Base-by-base conservation (phyloP, 2,329 filamentous ascomycete species). In the Metarhizium album region DNA sequence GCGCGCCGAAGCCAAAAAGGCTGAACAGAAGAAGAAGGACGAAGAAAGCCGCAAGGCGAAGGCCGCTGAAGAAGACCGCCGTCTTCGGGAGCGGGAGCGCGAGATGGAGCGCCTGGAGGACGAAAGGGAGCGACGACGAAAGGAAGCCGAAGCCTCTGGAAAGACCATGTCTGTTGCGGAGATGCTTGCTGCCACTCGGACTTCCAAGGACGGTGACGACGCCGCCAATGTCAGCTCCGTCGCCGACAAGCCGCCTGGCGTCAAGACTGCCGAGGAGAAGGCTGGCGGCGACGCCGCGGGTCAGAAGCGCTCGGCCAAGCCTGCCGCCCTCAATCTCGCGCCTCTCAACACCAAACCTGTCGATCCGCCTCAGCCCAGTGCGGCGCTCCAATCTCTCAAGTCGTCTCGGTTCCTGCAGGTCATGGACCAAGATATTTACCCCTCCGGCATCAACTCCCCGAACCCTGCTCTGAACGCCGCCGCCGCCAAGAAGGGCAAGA, bases 301-400 rank as follows among this genome's bases (percentile, higher is more conserved):
- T 70, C 58, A 62, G 56, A 90, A 89, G 69, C 81, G 73, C 51
- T 71, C 69, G 42, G 65, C 74, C 53, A 96, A 95, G 76, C 91
- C 93, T 47, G 83, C 86, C 53, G 85, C 88, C 43, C 83, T 98
- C 57, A 96, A 96, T 70, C 78, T 97, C 55, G 81, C 90, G 51
- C 78, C 78, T n/a, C 70, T 85, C 51, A 94, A 86, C 55, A 89
- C 83, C 59, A 95, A 90, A 71, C 75, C 86, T 37, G 81, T 95
- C 23, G 91, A 98, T 72, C 86, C 91, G 49, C 83, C 89, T 49
- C 90, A 96, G 69, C 91, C 91, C 16, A 97, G 89, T 56, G 89
- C 93, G 53, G 91, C 90, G 54, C 85, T 98, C 65, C 90, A 95
- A 68, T 87, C 91, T 8, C 79, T 98, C 55, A 91, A 93, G 72